A percentile compares a stretch with the other conserved stretches of the same genome.
These are phyloP conservation scores for Phytopythium chamaehyphon DNA, from an alignment of 352 stramenopile genomes.

Conservation along the genomic window DNA sequence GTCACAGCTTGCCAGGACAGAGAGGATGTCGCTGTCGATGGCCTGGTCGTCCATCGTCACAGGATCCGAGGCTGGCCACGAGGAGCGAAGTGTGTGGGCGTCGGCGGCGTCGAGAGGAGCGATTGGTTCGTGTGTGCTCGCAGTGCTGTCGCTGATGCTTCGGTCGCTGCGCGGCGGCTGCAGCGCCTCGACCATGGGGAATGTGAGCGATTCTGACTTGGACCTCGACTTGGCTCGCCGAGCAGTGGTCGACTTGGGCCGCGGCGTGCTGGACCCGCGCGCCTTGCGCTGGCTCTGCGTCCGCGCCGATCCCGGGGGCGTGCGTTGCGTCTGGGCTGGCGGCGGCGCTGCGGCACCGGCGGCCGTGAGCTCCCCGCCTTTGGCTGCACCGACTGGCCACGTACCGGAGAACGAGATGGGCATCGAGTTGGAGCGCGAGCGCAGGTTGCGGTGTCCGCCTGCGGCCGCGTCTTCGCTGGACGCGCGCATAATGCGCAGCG, in stretches of 20 bases:
- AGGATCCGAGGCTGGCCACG: constrained; percentile 16
- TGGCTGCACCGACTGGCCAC: constrained; percentile 1
- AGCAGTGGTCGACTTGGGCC: constrained; percentile 18
- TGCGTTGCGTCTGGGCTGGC: constrained; percentile 2
- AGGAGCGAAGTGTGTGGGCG: constrained; percentile 13
- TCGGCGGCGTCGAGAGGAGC: constrained; percentile 12
- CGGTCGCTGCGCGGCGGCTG: constrained; percentile 23
- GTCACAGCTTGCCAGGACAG: constrained; percentile 55
- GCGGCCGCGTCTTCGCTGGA: neutral
- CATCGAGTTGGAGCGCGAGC: constrained; percentile 76
- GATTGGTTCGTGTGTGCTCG: constrained; percentile 17
- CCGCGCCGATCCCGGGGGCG: constrained; percentile 1
- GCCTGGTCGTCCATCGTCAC: constrained; percentile 53
- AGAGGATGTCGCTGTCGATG: constrained; percentile 77
- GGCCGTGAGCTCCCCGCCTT: too few relatives aligned
- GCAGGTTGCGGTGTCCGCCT: constrained; percentile 27
- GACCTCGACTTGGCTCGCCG: constrained; percentile 45
- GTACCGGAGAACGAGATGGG: constrained; percentile 38
- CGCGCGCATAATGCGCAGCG: neutral
- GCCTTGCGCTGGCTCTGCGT: constrained; percentile 22
- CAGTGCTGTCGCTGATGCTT: constrained; percentile 31
- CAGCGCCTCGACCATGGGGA: constrained; percentile 22
- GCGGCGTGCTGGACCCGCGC: constrained; percentile 30
- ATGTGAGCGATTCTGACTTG: constrained; percentile 56
- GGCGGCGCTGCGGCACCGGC: neutral